These are phyloP conservation scores for Aspergillus costaricaensis DNA, from an alignment of 2,329 filamentous ascomycete genomes.

Conservation along the genomic window DNA sequence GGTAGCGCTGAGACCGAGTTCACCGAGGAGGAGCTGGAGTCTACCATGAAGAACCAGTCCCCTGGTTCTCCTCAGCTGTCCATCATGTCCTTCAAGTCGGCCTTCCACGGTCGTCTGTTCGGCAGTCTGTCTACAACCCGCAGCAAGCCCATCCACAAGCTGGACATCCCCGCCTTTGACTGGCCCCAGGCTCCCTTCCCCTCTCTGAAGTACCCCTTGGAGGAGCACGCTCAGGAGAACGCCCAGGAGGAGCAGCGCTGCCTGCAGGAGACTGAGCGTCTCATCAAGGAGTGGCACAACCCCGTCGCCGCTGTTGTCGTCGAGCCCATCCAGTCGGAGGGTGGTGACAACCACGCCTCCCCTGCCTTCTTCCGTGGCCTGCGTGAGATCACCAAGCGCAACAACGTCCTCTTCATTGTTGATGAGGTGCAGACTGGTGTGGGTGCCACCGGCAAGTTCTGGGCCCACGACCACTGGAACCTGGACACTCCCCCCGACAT, in stretches of 20 bases:
- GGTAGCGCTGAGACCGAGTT: constrained; percentile 78
- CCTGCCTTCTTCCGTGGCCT: constrained; percentile 84
- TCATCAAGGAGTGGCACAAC: constrained; percentile 76
- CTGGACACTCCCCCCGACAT: constrained; percentile 80
- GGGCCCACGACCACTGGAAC: constrained; percentile 95
- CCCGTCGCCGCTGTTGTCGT: constrained; percentile 81
- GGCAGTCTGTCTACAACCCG: constrained; percentile 84
- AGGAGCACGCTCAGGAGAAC: constrained; percentile 77
- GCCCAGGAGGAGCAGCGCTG: constrained; percentile 77
- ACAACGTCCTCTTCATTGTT: constrained; percentile 78
- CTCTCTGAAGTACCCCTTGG: constrained; percentile 79
- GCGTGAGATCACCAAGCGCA: constrained; percentile 69
- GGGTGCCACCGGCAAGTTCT: constrained; percentile 90
- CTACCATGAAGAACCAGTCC: constrained; percentile 76
- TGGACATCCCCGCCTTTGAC: constrained; percentile 92
- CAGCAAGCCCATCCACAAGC: constrained; percentile 91
- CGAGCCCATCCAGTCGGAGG: constrained; percentile 91
- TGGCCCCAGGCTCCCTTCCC: constrained; percentile 93
- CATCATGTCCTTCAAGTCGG: constrained; percentile 85
- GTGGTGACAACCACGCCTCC: constrained; percentile 90
- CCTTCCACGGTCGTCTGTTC: constrained; percentile 88
- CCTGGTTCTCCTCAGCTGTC: constrained; percentile 78
- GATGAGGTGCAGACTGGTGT: constrained; percentile 94
- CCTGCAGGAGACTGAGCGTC: constrained; percentile 77
- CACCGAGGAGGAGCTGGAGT: constrained; percentile 71